These are phyloP conservation scores for Linum trigynum DNA, from an alignment of 345 rosid species.

Conservation along the genomic window DNA sequence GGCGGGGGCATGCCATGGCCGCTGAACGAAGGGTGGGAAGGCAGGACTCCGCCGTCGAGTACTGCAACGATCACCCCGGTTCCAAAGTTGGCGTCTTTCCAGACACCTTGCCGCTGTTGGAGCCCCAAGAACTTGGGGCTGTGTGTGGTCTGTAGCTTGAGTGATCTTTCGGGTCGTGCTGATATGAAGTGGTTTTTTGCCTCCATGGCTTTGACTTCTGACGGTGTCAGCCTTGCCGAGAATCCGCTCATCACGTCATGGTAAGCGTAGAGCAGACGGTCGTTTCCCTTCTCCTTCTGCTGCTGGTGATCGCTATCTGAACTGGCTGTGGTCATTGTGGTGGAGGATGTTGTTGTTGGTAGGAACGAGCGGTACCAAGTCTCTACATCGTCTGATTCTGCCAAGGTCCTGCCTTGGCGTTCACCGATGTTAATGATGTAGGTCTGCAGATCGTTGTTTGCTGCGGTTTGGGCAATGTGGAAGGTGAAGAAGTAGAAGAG, in stretches of 20 bases:
- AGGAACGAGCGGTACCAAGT: constrained; percentile 30
- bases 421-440: constrained; percentile 26
- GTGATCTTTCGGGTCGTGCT: constrained; percentile 22
- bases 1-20: constrained; percentile 16
- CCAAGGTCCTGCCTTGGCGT: constrained; percentile 11
- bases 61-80: constrained; percentile 20
- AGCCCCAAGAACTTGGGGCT: constrained; percentile 21
- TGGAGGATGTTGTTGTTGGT: constrained; percentile 10
- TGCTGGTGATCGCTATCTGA: neutral
- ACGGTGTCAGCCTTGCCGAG: constrained; percentile 38
- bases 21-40: constrained; percentile 19
- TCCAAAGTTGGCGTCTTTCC: constrained; percentile 13
- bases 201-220: constrained; percentile 34
- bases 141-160: constrained; percentile 19
- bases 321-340: neutral
- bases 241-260: constrained; percentile 34
- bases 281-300: neutral
- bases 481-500: neutral
- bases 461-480: neutral
- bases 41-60: constrained; percentile 18
- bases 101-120: constrained; percentile 9
- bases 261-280: constrained; percentile 30
- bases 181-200: constrained; percentile 29
- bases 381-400: constrained; percentile 7
- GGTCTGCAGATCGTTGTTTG: constrained; percentile 10